Evolutionary conservation across 1,139 yeast genomes (phyloP), one percentile per base, ranked within the genome.

Genomic region (Suhomyces ambrosiae): DNA sequence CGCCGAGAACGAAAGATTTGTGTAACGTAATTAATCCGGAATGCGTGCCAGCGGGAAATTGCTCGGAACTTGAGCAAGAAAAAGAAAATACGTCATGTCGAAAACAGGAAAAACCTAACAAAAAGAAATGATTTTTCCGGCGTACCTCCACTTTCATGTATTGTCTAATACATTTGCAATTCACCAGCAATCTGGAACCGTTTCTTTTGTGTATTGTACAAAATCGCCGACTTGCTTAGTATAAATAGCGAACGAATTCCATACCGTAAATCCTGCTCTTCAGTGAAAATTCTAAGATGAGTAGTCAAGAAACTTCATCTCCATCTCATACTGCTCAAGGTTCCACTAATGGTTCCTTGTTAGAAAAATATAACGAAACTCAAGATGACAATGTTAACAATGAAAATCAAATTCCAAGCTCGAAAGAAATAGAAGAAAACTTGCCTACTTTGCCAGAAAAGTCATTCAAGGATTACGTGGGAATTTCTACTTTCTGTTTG

Each of bases 371-470:
- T 23, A 25, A 28, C n/a, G 44, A 38, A 15, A 16, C 35, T 10
- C 39, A 18, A 17, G 16, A 17, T 18, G 21, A 18, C 8, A 18
- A 18, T 8, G 8, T 18, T 5, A 18, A 18, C 11, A n/a, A 27
- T 16, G 58, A 53, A 32, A 52, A 21, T 17, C 35, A 38, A 16
- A 36, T 44, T 8, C 47, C 47, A 11, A 26, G 30, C 13, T 23
- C 40, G 23, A 35, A 40, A 14, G 42, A 46, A 19, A 39, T 40
- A 27, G 27, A 30, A 24, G 35, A 49, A 35, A 37, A 47, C 30
- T 36, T 47, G 23, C 63, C 59, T 9, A 39, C 46, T 5, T 47
- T 64, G 40, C 65, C 66, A 5, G 60, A 61, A 30, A 63, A 59
- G 43, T 41, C 56, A n/a, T 47, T 33, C 30, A 48, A 47, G 30